Percentiles rank a stretch among this genome's conserved stretches.
These are phyloP conservation scores for Plectosphaerella sp. DNA, from an alignment of 2,329 filamentous ascomycete genomes.

Conservation along the genomic window DNA sequence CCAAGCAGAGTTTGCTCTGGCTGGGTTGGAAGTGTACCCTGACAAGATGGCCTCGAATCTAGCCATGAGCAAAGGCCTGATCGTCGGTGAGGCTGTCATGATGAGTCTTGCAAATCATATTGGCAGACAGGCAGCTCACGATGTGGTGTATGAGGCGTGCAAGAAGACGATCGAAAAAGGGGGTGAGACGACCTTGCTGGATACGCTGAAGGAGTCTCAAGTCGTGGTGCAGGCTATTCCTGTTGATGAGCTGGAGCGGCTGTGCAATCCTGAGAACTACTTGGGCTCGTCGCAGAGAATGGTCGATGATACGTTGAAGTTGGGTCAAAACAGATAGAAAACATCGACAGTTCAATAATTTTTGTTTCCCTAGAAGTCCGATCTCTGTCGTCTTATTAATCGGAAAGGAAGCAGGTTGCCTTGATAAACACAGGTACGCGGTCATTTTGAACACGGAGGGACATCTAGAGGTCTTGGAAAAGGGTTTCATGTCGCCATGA, in stretches of 20 bases:
- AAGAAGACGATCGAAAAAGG: slow-evolving; percentile 38
- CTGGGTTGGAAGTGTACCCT: slow-evolving; percentile 44
- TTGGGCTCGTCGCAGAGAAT: slow-evolving; percentile 11
- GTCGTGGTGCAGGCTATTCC: slow-evolving; percentile 36
- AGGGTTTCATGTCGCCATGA: no score
- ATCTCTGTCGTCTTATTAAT: neutral
- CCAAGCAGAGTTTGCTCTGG: slow-evolving; percentile 49
- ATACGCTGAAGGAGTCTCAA: slow-evolving; percentile 32
- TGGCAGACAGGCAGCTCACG: slow-evolving; percentile 48
- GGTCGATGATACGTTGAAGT: slow-evolving; percentile 7
- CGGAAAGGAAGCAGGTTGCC: no score
- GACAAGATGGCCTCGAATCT: slow-evolving; percentile 46
- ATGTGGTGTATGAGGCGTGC: slow-evolving; percentile 52
- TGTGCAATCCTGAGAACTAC: slow-evolving; percentile 10
- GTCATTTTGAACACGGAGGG: neutral
- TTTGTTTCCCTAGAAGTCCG: slow-evolving; percentile 34
- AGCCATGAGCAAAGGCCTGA: slow-evolving; percentile 44
- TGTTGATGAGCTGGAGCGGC: slow-evolving; percentile 15
- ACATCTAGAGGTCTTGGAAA: no score
- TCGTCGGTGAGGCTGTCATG: slow-evolving; percentile 57
- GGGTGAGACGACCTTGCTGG: slow-evolving; percentile 32
- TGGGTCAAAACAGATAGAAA: neutral
- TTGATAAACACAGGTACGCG: no score
- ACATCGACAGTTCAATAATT: no score
- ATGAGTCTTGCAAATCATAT: slow-evolving; percentile 49